phyloP scores from a whole-genome alignment of 495 filamentous ascomycete genomes.

The Penicillium arizonense region DNA sequence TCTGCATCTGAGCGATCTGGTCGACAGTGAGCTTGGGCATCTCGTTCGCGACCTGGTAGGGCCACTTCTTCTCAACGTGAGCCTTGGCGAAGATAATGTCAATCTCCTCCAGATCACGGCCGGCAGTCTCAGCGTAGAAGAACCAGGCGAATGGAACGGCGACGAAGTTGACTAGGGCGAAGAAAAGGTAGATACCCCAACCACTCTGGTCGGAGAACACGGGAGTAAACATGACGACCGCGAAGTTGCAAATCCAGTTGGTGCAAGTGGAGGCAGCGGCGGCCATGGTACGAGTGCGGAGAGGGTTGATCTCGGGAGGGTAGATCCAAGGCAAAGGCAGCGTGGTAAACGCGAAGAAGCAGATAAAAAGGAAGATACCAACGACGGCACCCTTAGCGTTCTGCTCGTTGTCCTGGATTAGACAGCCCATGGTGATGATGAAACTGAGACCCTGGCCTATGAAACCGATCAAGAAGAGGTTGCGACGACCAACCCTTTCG shows the following conservation, averaged over 20 bases:
- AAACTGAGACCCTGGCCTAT: slow-evolving; percentile 50
- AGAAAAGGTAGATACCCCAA: slow-evolving; percentile 56
- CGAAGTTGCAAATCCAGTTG: slow-evolving; percentile 50
- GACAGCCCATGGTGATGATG: slow-evolving; percentile 36
- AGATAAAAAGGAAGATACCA: slow-evolving; percentile 41
- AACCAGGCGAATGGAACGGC: slow-evolving; percentile 65
- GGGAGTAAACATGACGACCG: slow-evolving; percentile 48
- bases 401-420: slow-evolving; percentile 18
- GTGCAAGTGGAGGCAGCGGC: slow-evolving; percentile 42
- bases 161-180: slow-evolving; percentile 64
- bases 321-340: slow-evolving; percentile 67
- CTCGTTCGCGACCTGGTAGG: slow-evolving; percentile 31
- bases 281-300: slow-evolving; percentile 68
- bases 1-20: slow-evolving; percentile 31
- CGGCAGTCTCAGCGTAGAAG: slow-evolving; percentile 69
- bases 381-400: slow-evolving; percentile 38
- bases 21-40: slow-evolving; percentile 37
- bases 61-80: slow-evolving; percentile 38
- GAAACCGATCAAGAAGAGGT: slow-evolving; percentile 68
- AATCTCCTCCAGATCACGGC: slow-evolving; percentile 71
- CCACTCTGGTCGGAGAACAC: slow-evolving; percentile 26
- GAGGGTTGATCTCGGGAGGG: slow-evolving; percentile 71
- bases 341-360: slow-evolving; percentile 39
- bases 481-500: slow-evolving; percentile 69
- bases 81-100: slow-evolving; percentile 53